Base-by-base conservation (phyloP, 805 yeast species). In the Saccharomycopsis synnaedendra region DNA sequence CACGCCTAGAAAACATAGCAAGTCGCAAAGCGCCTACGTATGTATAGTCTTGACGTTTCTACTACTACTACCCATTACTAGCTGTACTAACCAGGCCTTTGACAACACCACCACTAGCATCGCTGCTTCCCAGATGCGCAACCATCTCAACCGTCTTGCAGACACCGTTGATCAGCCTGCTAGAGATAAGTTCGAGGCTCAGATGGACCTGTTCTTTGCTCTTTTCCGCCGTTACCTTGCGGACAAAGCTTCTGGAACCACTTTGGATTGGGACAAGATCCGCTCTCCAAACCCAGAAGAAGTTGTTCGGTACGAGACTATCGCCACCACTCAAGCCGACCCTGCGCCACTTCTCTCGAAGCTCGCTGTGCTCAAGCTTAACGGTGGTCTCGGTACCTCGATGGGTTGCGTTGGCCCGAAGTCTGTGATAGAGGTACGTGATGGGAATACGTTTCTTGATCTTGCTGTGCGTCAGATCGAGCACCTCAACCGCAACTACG, bases 341-440 rank as follows among this genome's bases (percentile, higher is more conserved):
- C 69, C 64, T 50, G 55, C 65, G 41, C 65, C 68, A 52, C 73
- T 78, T 64, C 73, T 93, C 60, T 67, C 79, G 57, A 89, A 89
- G 66, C 76, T 93, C 64, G 97, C 97, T 5, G 98, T 93, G 39
- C 75, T 93, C 66, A 93, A 93, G 71, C 76, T 93, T 64, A 93
- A 93, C 64, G 98, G 98, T 73, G 98, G 98, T 40, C 75, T 93
- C 58, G 98, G 98, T 63, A 93, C 98, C 27, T 90, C 97, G 6
- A 93, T 93, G 98, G 98, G 98, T 50, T 93, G 98, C 71, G 97
- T 93, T 54, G 98, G 98, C 50, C 98, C 98, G 55, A 89, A 89
- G 68, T 85, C 96, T 31, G 95, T 93, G 56, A 93, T 93, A 63
- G 98, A 93, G 71, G 98, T 93, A 43, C 85, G 98, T 67, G 98